Evolutionary conservation across 352 stramenopile genomes (phyloP).

Genomic region (Phytopythium chamaehyphon): DNA sequence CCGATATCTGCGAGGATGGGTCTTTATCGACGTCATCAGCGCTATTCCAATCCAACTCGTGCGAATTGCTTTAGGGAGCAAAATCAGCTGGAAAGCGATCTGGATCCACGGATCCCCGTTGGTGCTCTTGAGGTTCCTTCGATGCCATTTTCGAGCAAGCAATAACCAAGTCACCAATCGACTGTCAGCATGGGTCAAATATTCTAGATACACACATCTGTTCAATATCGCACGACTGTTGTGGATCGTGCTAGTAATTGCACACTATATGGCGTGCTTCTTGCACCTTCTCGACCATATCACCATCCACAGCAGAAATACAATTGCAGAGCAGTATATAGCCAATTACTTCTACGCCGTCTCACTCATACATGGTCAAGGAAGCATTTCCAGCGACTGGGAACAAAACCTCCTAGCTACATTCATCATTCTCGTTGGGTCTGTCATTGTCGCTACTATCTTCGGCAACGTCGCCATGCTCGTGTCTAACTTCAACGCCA

Average conservation of each 20-base stretch:
- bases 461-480: slow-evolving; percentile 61
- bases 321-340: slow-evolving; percentile 18
- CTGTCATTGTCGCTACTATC: slow-evolving; percentile 49
- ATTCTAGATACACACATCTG: slow-evolving; percentile 36
- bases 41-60: slow-evolving; percentile 4
- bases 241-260: slow-evolving; percentile 29
- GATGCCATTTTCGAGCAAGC: slow-evolving; percentile 10
- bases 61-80: background rate
- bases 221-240: slow-evolving; percentile 37
- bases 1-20: slow-evolving; percentile 7
- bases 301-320: background rate
- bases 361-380: slow-evolving; percentile 48
- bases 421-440: slow-evolving; percentile 38
- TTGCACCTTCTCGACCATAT: slow-evolving; percentile 33
- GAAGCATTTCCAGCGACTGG: slow-evolving; percentile 17
- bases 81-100: background rate
- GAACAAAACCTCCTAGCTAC: slow-evolving; percentile 38
- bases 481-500: slow-evolving; percentile 57
- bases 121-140: slow-evolving; percentile 13
- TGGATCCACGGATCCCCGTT: slow-evolving; percentile 19
- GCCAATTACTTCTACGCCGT: slow-evolving; percentile 28
- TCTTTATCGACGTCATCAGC: slow-evolving; percentile 13
- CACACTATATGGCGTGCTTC: slow-evolving; percentile 46
- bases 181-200: slow-evolving; percentile 19
- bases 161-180: slow-evolving; percentile 15